Conservation (phyloP, 495 filamentous ascomycete genomes). For the Platismatia glauca region DNA sequence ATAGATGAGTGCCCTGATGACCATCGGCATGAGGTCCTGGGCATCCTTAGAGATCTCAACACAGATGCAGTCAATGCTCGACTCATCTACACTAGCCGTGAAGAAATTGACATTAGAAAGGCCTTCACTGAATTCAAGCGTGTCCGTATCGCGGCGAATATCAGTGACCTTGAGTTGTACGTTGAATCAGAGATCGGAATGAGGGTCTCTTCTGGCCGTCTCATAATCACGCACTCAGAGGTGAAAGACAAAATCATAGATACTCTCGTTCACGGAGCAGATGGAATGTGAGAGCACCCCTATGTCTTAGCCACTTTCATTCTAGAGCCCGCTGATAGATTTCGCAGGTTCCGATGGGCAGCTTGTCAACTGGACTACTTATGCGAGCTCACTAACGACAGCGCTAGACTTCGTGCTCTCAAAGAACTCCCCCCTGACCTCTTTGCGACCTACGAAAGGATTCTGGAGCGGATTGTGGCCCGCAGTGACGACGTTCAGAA, state of each 20-base stretch:
- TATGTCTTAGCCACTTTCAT: too few species aligned
- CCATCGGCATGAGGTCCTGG: neutral
- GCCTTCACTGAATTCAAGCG: constrained; percentile 20
- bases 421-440: neutral
- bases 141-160: constrained; percentile 28
- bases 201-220: constrained; percentile 17
- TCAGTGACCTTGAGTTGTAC: constrained; percentile 29
- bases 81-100: constrained; percentile 25
- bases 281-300: constrained; percentile 25
- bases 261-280: constrained; percentile 25
- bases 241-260: constrained; percentile 31
- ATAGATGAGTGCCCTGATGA: constrained; percentile 29
- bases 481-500: too few species aligned
- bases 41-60: constrained; percentile 15
- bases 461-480: neutral
- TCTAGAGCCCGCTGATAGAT: too few species aligned
- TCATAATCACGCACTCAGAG: constrained; percentile 21
- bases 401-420: neutral
- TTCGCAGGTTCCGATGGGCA: neutral
- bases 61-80: constrained; percentile 10
- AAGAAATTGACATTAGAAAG: constrained; percentile 24
- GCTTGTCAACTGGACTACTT: neutral
- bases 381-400: neutral
- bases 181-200: constrained; percentile 30
- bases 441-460: too few species aligned